A percentile compares a stretch with the other conserved stretches of the same genome.
Conservation (phyloP, 2,329 filamentous ascomycete genomes). For the Pezicula neosporulosa region DNA sequence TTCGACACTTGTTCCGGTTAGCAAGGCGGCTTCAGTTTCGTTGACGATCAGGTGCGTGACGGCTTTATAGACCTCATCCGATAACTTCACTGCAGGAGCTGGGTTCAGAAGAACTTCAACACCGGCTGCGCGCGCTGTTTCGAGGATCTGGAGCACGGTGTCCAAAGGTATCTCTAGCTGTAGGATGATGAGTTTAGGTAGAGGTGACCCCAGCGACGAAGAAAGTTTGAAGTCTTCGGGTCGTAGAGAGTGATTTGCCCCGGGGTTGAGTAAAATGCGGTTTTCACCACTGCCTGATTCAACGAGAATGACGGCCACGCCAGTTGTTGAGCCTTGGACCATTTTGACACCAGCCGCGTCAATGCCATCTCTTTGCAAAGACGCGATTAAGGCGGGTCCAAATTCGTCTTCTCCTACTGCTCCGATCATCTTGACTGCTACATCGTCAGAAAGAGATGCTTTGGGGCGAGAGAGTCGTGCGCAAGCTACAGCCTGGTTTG, state of each 20-base stretch:
- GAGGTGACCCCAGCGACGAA: constrained; percentile 31
- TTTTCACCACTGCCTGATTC: constrained; percentile 72
- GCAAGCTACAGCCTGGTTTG: constrained; percentile 91
- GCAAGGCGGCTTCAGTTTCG: constrained; percentile 79
- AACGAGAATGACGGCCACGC: constrained; percentile 73
- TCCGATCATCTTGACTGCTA: constrained; percentile 66
- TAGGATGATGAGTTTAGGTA: constrained; percentile 65
- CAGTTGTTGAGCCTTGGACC: constrained; percentile 50
- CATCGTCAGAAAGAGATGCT: constrained; percentile 15
- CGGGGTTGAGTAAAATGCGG: constrained; percentile 69
- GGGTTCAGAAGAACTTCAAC: constrained; percentile 79
- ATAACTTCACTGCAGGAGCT: constrained; percentile 70
- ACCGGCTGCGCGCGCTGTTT: constrained; percentile 40
- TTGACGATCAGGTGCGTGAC: constrained; percentile 84
- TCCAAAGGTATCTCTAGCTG: constrained; percentile 73
- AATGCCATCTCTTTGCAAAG: constrained; percentile 59
- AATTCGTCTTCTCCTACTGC: constrained; percentile 70
- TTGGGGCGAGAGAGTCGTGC: constrained; percentile 70
- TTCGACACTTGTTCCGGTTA: constrained; percentile 48
- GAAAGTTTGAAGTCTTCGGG: constrained; percentile 34
- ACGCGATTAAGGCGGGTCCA: constrained; percentile 53
- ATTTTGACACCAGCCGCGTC: constrained; percentile 51
- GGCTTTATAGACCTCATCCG: constrained; percentile 59
- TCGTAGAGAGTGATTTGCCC: constrained; percentile 58
- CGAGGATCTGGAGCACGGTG: constrained; percentile 61